Base-by-base conservation (phyloP, 1,139 yeast genomes). In the Yamadazyma oceani region DNA sequence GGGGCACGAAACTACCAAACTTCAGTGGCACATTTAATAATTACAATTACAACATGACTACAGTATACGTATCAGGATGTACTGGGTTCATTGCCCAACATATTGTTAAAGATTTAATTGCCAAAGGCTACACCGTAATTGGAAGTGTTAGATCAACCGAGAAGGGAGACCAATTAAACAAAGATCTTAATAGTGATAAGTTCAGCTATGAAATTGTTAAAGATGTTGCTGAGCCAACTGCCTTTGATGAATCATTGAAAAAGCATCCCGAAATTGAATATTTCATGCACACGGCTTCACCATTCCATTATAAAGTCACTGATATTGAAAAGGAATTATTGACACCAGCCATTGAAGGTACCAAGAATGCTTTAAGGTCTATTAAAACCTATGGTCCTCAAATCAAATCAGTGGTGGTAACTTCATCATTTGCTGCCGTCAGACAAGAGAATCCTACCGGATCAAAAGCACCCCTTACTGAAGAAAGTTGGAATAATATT, bases 91-190 rank as follows among this genome's bases (percentile, higher is more conserved):
- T 65, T 39, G 70, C 70, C 24, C 67, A 59, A 43, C 65, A 64
- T 35, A 45, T 60, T 23, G 56, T 61, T 24, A 48, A 53, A 36
- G 47, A 45, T 24, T 53, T 62, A 37, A 45, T 62, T 30, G 55
- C 56, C 25, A 61, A 60, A 36, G 78, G 73, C 17, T 77, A 75
- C 54, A 55, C 55, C 2, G 85, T 81, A 6, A 63, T 80, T 23
- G 85, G 84, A 6, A 70, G 84, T 2, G 85, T 76, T 3, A 66
- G 87, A 55, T 65, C 78, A 1, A 63, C 66, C 31, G 65, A 54
- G 1, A 78, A 78, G 54, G 82, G 80, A 12, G 77, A 74, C 16
- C 51, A 57, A 12, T 50, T 73, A 43, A 49, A 58, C 41, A 46
- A 58, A 27, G 60, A 60, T 47, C 65, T 66, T 57, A 19, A 29